Base-by-base conservation (phyloP, 2,329 filamentous ascomycete species). In the Tetracladium maxilliforme region DNA sequence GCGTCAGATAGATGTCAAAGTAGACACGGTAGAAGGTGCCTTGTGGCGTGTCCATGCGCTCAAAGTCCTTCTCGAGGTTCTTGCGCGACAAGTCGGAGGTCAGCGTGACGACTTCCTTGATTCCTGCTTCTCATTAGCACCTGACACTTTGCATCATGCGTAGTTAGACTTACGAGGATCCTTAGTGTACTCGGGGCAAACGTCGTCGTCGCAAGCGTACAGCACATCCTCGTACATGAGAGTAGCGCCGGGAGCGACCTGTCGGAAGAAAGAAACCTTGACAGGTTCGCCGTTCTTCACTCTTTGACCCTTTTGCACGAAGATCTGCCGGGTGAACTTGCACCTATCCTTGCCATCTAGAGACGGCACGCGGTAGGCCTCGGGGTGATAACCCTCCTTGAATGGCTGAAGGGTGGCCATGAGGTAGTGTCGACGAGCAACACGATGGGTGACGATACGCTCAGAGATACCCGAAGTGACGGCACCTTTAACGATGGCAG, bases 181-280 rank as follows among this genome's bases (percentile, higher is more conserved):
- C 52, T 95, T 98, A 39, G 87, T 95, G 51, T 98, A 98, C 51
- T 95, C 90, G 2, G 90, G 90, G 53, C 87, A 95, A 26, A 93
- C 82, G 49, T 98, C 90, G 36, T 95, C 90, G 46, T 98, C 90
- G 45, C 90, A 98, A 25, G 87, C 90, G 50, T 94, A 95, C 30
- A 95, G 55, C 27, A 95, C 87, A 56, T 98, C 90, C 60, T 98
- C 90, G 50, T 98, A 98, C 90, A 98, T 95, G 40, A 98, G 71
- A 2, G 87, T 95, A 17, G 90, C 90, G 24, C 90, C 90, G 1
- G 90, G 90, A 6, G 90, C 90, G 27, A 98, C 90, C 51, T 95
- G 90, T 51, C 90, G 68, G 73, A 98, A 95, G 57, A 95, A 95
- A 7, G 82, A 92, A 22, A 95, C 90, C 64, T 95, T 95, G 56